These are phyloP conservation scores for Rosa chinensis DNA, from an alignment of 306 rosid genomes.

Conservation along the genomic window DNA sequence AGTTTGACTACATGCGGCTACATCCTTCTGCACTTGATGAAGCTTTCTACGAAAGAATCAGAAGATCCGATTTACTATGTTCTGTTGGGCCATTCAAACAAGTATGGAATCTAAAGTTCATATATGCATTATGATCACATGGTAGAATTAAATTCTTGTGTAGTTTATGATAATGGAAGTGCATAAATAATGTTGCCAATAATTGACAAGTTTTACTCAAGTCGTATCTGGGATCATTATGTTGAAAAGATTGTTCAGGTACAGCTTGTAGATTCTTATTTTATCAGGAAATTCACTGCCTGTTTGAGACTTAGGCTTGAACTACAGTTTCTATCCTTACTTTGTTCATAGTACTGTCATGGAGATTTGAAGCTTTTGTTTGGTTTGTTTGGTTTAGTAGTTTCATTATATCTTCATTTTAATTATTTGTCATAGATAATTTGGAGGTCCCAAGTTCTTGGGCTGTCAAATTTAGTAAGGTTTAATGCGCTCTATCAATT, in stretches of 20 bases:
- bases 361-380: neutral
- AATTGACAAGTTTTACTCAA: neutral
- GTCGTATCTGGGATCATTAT: neutral
- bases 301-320: neutral
- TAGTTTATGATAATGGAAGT: neutral
- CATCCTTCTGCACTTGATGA: slow-evolving; percentile 60
- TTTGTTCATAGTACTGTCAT: neutral
- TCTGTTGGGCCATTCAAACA: slow-evolving; percentile 57
- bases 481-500: neutral
- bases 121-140: slow-evolving; percentile 2
- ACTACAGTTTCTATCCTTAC: neutral
- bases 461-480: neutral
- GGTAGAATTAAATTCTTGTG: neutral
- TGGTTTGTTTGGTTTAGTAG: neutral
- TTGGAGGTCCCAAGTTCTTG: neutral
- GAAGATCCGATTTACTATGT: slow-evolving; percentile 64
- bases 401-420: neutral
- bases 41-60: slow-evolving; percentile 68
- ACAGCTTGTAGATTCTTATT: neutral
- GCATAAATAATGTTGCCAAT: neutral
- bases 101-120: slow-evolving; percentile 43
- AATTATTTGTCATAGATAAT: neutral
- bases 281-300: neutral
- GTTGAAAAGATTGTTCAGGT: neutral
- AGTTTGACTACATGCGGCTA: slow-evolving; percentile 67